phyloP scores from a whole-genome alignment of 345 rosid species.

The Syzygium aromaticum region DNA sequence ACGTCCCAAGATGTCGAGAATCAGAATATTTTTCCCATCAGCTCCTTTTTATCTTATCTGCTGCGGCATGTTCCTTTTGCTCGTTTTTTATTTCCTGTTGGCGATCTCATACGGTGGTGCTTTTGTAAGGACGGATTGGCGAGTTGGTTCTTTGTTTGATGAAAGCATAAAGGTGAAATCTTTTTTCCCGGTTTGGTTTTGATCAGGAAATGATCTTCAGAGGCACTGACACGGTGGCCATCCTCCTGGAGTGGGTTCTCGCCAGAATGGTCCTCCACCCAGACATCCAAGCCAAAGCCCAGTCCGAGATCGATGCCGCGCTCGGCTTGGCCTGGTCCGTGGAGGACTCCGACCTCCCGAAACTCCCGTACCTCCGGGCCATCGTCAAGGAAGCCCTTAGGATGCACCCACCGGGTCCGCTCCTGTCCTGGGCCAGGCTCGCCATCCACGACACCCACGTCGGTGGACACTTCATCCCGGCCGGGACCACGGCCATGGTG shows the following conservation, averaged over 20 bases:
- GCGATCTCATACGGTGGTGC: background rate
- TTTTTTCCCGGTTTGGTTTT: background rate
- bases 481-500: conserved; percentile 82
- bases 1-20: conserved; percentile 5
- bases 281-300: conserved; percentile 48
- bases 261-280: conserved; percentile 55
- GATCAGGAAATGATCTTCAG: conserved; percentile 56
- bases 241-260: conserved; percentile 50
- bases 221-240: conserved; percentile 50
- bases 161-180: background rate
- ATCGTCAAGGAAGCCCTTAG: conserved; percentile 72
- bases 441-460: conserved; percentile 59
- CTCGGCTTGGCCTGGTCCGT: conserved; percentile 23
- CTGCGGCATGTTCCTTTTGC: background rate
- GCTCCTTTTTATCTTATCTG: background rate
- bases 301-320: conserved; percentile 34
- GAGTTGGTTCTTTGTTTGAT: background rate
- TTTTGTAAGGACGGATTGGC: background rate
- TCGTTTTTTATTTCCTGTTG: background rate
- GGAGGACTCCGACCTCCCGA: conserved; percentile 46
- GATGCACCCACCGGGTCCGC: conserved; percentile 76
- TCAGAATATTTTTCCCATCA: conserved; percentile 4
- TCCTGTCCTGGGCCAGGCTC: conserved; percentile 87
- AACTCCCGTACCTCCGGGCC: conserved; percentile 47
- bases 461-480: conserved; percentile 42